phyloP scores from a whole-genome alignment of 495 filamentous ascomycete genomes.

The Durotheca rogersii region DNA sequence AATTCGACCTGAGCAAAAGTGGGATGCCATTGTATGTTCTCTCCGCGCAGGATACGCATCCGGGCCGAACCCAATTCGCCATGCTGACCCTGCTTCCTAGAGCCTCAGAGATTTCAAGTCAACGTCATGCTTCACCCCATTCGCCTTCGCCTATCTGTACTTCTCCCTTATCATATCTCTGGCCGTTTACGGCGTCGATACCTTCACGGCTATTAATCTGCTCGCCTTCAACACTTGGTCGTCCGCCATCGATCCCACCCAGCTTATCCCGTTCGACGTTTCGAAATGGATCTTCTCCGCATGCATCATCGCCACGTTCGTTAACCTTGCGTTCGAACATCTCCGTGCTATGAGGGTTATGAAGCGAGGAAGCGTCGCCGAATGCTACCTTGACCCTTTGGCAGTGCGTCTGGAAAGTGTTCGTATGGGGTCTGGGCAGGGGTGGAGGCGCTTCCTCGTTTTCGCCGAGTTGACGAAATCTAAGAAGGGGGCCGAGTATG shows the following conservation, averaged over 20 bases:
- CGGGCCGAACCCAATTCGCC: background rate
- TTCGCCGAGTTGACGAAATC: constrained; percentile 90
- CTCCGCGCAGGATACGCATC: background rate
- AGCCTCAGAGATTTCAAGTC: constrained; percentile 88
- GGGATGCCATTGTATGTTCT: constrained; percentile 83
- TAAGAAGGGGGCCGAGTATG: constrained; percentile 85
- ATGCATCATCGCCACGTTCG: constrained; percentile 84
- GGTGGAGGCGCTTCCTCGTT: constrained; percentile 87
- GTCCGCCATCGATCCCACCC: constrained; percentile 45
- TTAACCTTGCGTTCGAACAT: constrained; percentile 75
- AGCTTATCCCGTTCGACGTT: constrained; percentile 62
- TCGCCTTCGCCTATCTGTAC: constrained; percentile 86
- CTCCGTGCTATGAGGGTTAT: constrained; percentile 76
- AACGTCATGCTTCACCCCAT: constrained; percentile 67
- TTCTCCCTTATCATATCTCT: constrained; percentile 73
- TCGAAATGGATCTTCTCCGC: constrained; percentile 85
- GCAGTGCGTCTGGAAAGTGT: constrained; percentile 80
- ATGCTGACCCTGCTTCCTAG: constrained; percentile 45
- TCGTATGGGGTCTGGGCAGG: constrained; percentile 61
- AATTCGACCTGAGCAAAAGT: constrained; percentile 79
- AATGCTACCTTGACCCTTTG: constrained; percentile 84
- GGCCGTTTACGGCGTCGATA: constrained; percentile 86
- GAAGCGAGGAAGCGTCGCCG: constrained; percentile 78
- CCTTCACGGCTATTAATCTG: constrained; percentile 88
- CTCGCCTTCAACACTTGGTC: constrained; percentile 76